Percentiles rank a stretch among this genome's conserved stretches.
phyloP scores from a whole-genome alignment of 2,329 filamentous ascomycete species.

The Zymoseptoria passerinii region DNA sequence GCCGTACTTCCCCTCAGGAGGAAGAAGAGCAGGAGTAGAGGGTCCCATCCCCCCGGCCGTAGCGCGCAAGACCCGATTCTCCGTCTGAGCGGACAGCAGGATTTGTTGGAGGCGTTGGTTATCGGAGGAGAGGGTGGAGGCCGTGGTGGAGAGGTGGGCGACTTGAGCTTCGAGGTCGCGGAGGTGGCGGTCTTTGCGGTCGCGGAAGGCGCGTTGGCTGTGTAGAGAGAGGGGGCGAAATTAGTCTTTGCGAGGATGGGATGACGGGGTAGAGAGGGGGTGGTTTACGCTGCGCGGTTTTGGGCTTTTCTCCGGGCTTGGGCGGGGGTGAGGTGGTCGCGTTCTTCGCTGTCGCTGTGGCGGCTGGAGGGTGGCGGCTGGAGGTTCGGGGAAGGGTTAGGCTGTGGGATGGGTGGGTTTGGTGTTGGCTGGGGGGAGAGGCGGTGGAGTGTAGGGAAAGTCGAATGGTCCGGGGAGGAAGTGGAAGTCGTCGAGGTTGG shows the following conservation, averaged over 20 bases:
- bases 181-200: constrained; percentile 90
- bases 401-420: constrained; percentile 7
- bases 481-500: constrained; percentile 12
- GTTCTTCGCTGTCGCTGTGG: constrained; percentile 41
- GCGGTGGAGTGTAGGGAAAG: constrained; percentile 2
- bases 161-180: constrained; percentile 88
- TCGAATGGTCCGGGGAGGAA: constrained; percentile 7
- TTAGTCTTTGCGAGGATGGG: constrained; percentile 3
- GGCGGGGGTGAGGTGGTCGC: constrained; percentile 39
- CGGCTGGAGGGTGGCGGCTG: constrained; percentile 15
- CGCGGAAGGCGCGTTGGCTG: constrained; percentile 91
- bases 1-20: too few species aligned
- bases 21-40: neutral
- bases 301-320: constrained; percentile 58
- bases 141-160: constrained; percentile 63
- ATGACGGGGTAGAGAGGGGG: neutral
- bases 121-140: constrained; percentile 64
- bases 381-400: neutral
- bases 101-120: constrained; percentile 82
- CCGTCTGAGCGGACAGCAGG: constrained; percentile 73
- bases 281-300: constrained; percentile 61
- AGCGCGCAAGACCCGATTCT: constrained; percentile 86
- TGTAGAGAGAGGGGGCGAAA: too few species aligned
- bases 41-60: constrained; percentile 15
- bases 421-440: neutral